Evolutionary conservation across 2,329 filamentous ascomycete species (phyloP).

Genomic region (Colletotrichum horii): DNA sequence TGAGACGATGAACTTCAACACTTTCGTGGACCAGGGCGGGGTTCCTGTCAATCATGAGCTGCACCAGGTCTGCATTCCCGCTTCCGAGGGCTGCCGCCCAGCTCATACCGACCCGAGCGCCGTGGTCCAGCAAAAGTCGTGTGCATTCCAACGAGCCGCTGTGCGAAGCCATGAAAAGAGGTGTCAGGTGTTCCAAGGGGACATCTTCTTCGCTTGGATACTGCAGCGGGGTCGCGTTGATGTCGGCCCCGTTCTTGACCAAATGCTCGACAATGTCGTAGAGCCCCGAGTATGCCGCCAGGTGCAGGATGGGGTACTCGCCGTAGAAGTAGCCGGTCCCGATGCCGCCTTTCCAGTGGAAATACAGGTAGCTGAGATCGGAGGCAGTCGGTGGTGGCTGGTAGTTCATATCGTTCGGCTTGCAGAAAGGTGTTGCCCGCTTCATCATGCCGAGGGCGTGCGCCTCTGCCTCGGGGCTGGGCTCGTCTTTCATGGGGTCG

Average conservation of each 20-base stretch:
- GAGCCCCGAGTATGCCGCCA: background rate
- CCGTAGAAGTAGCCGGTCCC: background rate
- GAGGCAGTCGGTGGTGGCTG: background rate
- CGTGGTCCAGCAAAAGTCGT: background rate
- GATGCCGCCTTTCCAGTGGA: background rate
- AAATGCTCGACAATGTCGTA: background rate
- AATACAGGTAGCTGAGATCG: background rate
- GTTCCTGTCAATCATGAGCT: background rate
- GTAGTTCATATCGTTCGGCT: background rate
- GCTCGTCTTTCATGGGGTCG: background rate
- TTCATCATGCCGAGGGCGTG: background rate
- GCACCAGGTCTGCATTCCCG: background rate
- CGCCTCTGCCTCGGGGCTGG: background rate
- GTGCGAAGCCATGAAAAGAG: background rate
- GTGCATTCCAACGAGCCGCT: background rate
- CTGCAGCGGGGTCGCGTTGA: background rate
- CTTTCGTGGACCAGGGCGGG: background rate
- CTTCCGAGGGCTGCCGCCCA: background rate
- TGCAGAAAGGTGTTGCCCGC: background rate
- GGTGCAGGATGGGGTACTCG: background rate
- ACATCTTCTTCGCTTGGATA: background rate
- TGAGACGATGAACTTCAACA: background rate
- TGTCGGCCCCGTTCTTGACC: background rate
- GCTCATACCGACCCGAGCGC: background rate
- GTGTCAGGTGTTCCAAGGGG: background rate